These are phyloP conservation scores for Aspergillus costaricaensis DNA, from an alignment of 2,329 filamentous ascomycete species.

Conservation along the genomic window DNA sequence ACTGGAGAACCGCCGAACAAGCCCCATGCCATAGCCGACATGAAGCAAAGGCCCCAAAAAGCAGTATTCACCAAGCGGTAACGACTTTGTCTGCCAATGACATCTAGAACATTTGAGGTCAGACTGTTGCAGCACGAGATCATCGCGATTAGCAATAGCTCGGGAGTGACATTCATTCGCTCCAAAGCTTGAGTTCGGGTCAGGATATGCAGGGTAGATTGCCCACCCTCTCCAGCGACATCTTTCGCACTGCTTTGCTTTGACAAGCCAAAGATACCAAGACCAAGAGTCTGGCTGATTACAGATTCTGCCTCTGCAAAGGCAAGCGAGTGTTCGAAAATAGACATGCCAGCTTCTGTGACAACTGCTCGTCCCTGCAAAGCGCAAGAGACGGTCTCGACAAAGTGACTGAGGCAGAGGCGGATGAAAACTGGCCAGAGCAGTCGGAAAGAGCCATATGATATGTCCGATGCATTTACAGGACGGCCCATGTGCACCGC, in stretches of 20 bases:
- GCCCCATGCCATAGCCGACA: constrained; percentile 80
- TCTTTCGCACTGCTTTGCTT: constrained; percentile 49
- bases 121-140: constrained; percentile 89
- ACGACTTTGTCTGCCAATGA: constrained; percentile 75
- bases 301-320: constrained; percentile 94
- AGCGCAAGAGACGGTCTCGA: constrained; percentile 85
- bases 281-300: constrained; percentile 75
- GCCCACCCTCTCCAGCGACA: constrained; percentile 36
- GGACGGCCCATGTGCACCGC: constrained; percentile 71
- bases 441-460: constrained; percentile 76
- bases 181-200: constrained; percentile 64
- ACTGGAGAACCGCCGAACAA: constrained; percentile 54
- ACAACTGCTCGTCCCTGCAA: constrained; percentile 78
- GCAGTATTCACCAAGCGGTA: constrained; percentile 84
- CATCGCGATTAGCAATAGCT: constrained; percentile 81
- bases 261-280: constrained; percentile 63
- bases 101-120: constrained; percentile 77
- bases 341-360: constrained; percentile 90
- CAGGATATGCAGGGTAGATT: constrained; percentile 41
- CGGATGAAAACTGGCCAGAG: constrained; percentile 55
- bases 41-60: constrained; percentile 88
- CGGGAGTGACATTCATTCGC: constrained; percentile 83
- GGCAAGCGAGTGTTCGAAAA: constrained; percentile 93
- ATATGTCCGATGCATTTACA: constrained; percentile 53
- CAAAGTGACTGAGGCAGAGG: constrained; percentile 73